Evolutionary conservation across 768 basidiomycete genomes (phyloP).

Genomic region (Omphalotus guepiniiformis): DNA sequence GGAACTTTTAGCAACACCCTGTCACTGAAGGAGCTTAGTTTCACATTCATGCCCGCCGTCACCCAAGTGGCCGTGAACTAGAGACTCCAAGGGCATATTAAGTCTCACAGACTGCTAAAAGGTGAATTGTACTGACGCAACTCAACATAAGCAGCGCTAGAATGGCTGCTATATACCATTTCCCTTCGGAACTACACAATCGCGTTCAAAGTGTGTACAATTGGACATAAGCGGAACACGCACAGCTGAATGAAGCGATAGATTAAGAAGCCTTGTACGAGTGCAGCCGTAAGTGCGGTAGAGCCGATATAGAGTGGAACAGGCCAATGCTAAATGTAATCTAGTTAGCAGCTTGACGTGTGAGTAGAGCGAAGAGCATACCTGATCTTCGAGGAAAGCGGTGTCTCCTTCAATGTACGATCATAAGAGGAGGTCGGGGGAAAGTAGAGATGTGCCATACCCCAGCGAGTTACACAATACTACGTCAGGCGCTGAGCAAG

Average conservation of each 20-base stretch:
- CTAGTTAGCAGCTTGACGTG: no score
- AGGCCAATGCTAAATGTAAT: no score
- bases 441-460: no score
- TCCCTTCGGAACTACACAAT: neutral
- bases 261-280: conserved; percentile 1
- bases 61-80: neutral
- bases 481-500: no score
- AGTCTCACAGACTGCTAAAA: neutral
- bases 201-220: no score
- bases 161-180: neutral
- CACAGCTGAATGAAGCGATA: no score
- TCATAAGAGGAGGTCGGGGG: no score
- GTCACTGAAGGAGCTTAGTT: neutral
- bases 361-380: no score
- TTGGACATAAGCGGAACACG: no score
- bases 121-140: neutral
- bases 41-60: neutral
- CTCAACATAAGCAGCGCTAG: neutral
- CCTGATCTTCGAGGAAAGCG: no score
- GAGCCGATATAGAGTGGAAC: neutral
- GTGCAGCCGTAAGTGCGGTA: neutral
- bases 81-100: neutral
- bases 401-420: no score
- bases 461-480: no score
- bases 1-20: neutral